These are phyloP conservation scores for Penicillium sp. DNA, from an alignment of 2,329 filamentous ascomycete species.

Conservation along the genomic window DNA sequence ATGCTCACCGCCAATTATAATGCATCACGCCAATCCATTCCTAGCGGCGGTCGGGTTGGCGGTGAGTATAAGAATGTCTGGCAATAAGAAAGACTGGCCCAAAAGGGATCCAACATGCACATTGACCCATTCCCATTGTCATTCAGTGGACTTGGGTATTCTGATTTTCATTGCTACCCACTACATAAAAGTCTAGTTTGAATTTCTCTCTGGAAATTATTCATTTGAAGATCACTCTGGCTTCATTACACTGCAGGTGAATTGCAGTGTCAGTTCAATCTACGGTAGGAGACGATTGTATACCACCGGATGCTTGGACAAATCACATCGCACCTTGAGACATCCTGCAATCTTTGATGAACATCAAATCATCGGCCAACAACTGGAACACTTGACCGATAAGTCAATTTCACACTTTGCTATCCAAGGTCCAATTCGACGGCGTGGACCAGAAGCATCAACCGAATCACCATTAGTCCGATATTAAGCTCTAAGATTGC, in stretches of 20 bases:
- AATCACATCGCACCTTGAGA: not conserved
- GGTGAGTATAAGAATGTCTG: constrained; percentile 14
- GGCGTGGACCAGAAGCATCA: not conserved
- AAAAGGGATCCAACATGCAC: constrained; percentile 27
- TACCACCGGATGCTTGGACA: not conserved
- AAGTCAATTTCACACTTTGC: not conserved
- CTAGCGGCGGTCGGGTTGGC: constrained; percentile 9
- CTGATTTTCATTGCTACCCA: not conserved
- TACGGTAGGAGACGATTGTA: constrained; percentile 6
- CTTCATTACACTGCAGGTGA: not conserved
- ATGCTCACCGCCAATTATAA: not conserved
- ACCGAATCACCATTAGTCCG: not conserved
- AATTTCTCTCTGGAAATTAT: not conserved
- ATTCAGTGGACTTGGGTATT: not conserved
- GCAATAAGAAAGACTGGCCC: constrained; percentile 20
- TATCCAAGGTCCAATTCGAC: not conserved
- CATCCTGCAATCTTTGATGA: not conserved
- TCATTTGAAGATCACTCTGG: not conserved
- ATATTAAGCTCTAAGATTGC: not conserved
- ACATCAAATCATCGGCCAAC: not conserved
- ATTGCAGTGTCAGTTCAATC: not conserved
- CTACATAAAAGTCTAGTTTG: not conserved
- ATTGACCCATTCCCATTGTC: constrained; percentile 18
- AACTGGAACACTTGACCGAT: not conserved
- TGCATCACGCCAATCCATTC: not conserved